These are phyloP conservation scores for Suillus alpinus DNA, from an alignment of 768 basidiomycete species.

Conservation along the genomic window DNA sequence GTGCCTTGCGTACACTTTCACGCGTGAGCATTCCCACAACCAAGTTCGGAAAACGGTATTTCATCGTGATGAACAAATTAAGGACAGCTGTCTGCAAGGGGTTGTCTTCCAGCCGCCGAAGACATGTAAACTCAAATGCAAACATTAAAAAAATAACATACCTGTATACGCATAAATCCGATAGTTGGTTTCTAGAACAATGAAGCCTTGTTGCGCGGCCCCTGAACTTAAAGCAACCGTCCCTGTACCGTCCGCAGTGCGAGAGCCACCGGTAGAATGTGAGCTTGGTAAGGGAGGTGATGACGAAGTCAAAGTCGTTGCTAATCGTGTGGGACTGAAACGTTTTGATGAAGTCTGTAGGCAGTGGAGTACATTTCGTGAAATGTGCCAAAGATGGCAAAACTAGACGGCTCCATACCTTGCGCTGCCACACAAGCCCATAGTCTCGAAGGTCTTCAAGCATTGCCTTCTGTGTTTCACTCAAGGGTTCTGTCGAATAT, in stretches of 20 bases:
- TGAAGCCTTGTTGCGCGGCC: constrained; percentile 79
- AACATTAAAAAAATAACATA: constrained; percentile 31
- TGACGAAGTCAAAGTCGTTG: constrained; percentile 92
- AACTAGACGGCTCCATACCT: constrained; percentile 41
- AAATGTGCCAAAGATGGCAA: constrained; percentile 6
- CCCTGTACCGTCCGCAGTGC: constrained; percentile 11
- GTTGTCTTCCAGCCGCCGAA: constrained; percentile 58
- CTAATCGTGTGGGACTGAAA: constrained; percentile 92
- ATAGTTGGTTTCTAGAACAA: constrained; percentile 98
- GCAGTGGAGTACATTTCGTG: constrained; percentile 8
- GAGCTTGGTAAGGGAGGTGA: constrained; percentile 75
- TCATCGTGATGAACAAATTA: constrained; percentile 88
- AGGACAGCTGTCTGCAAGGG: constrained; percentile 94
- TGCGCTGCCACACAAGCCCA: constrained; percentile 87
- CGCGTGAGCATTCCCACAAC: constrained; percentile 95
- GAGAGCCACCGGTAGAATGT: constrained; percentile 20
- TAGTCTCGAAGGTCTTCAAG: constrained; percentile 92
- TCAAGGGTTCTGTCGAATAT: constrained; percentile 81
- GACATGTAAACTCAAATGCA: constrained; percentile 16
- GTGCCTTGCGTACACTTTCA: constrained; percentile 91
- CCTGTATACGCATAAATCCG: constrained; percentile 97
- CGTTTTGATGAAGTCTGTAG: constrained; percentile 68
- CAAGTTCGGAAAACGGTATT: constrained; percentile 93
- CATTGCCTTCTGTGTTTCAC: constrained; percentile 80
- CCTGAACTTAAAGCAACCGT: constrained; percentile 40